Conservation (phyloP, 805 yeast species). For the Candida orba region DNA sequence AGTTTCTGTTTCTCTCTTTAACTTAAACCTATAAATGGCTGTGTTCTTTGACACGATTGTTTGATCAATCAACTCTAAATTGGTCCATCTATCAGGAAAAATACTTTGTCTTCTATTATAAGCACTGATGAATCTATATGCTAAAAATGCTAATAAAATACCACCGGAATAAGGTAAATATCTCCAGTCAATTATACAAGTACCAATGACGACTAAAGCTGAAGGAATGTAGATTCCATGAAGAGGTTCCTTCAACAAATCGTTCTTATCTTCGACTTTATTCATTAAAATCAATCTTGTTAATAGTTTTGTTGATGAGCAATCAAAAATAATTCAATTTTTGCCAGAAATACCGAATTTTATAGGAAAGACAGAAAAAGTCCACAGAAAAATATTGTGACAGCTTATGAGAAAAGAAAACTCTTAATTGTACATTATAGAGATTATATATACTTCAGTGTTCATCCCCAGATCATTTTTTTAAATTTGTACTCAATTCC, state of each 20-base stretch:
- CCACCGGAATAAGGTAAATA: constrained; percentile 40
- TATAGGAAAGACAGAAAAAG: background rate
- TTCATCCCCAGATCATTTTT: constrained; percentile 32
- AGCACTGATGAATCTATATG: constrained; percentile 30
- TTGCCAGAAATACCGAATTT: background rate
- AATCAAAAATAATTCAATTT: background rate
- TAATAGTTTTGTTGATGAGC: background rate
- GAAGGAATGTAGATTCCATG: constrained; percentile 74
- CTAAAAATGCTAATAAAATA: constrained; percentile 32
- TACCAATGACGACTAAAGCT: constrained; percentile 53
- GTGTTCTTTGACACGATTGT: constrained; percentile 64
- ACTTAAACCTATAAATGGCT: constrained; percentile 66
- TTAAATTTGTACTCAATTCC: constrained; percentile 30
- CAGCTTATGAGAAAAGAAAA: too few species aligned
- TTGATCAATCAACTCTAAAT: constrained; percentile 65
- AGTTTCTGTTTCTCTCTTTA: constrained; percentile 52
- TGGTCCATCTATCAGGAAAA: constrained; percentile 47
- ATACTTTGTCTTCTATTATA: constrained; percentile 36
- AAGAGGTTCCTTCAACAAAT: constrained; percentile 58
- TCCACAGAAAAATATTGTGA: too few species aligned
- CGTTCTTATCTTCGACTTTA: constrained; percentile 33
- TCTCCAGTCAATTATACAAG: constrained; percentile 42
- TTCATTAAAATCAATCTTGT: background rate
- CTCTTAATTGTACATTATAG: too few species aligned
- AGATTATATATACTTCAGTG: too few species aligned